phyloP scores from a whole-genome alignment of 352 stramenopile genomes.

The Thalassiosira sp. region DNA sequence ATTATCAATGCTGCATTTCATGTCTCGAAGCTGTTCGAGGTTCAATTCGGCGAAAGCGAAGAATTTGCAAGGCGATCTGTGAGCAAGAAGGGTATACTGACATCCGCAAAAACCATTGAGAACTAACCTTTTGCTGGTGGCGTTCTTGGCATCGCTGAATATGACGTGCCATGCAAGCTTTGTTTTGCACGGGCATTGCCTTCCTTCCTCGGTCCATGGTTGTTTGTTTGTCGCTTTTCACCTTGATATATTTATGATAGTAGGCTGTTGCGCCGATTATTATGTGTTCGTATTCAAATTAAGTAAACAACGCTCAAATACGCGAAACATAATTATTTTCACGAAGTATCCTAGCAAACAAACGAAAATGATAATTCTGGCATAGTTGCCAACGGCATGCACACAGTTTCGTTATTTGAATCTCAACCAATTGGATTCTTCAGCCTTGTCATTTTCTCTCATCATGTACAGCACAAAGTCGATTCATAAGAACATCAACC shows the following conservation, averaged over 20 bases:
- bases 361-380: too few species aligned
- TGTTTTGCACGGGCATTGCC: slow-evolving; percentile 82
- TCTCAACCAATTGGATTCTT: not conserved
- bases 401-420: not conserved
- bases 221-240: not conserved
- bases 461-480: slow-evolving; percentile 71
- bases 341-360: slow-evolving; percentile 1
- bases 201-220: slow-evolving; percentile 80
- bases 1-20: slow-evolving; percentile 95
- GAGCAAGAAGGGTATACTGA: too few species aligned
- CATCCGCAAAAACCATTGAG: not conserved
- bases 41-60: slow-evolving; percentile 3
- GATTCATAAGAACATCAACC: slow-evolving; percentile 67
- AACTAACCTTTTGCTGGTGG: slow-evolving; percentile 73
- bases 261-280: too few species aligned
- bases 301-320: not conserved
- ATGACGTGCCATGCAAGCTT: slow-evolving; percentile 78
- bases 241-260: not conserved
- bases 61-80: slow-evolving; percentile 1
- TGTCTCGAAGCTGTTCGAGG: slow-evolving; percentile 69
- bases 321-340: not conserved
- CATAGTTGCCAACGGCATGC: too few species aligned
- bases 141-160: slow-evolving; percentile 78
- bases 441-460: not conserved
- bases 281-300: slow-evolving; percentile 2